phyloP scores from a whole-genome alignment of 2,329 filamentous ascomycete species.

The Ophiocordyceps camponoti-rufipedis region DNA sequence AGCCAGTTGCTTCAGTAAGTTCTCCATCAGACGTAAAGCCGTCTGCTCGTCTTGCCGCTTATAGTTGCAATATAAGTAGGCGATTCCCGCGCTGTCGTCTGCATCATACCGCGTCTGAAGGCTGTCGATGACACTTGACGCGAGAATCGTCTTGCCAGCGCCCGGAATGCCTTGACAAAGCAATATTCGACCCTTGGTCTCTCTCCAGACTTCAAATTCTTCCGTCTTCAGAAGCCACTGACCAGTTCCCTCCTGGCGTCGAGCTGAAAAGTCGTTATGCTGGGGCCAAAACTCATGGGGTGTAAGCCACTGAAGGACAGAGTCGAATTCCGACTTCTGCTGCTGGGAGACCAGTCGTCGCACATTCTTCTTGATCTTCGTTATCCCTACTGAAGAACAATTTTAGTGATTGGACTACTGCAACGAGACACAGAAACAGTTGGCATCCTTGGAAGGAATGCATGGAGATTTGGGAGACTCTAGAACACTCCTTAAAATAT shows the following conservation, averaged over 20 bases:
- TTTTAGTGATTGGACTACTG: no score
- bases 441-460: no score
- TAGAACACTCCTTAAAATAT: no score
- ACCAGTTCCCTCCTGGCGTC: background rate
- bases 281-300: background rate
- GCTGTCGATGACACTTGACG: background rate
- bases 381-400: no score
- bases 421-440: no score
- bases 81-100: background rate
- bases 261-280: background rate
- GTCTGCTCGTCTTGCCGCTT: background rate
- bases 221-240: background rate
- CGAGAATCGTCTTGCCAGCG: background rate
- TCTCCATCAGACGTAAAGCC: background rate
- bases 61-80: background rate
- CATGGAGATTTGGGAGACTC: no score
- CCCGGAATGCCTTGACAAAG: background rate
- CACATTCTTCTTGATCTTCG: background rate
- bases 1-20: background rate
- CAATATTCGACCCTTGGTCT: background rate
- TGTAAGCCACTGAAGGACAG: background rate
- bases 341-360: background rate
- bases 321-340: background rate
- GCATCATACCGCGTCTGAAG: background rate
- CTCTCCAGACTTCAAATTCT: background rate